A percentile compares a stretch with the other conserved stretches of the same genome.
Conservation (phyloP, 1,284 basidiomycete species). For the Farysia itapuensis region DNA sequence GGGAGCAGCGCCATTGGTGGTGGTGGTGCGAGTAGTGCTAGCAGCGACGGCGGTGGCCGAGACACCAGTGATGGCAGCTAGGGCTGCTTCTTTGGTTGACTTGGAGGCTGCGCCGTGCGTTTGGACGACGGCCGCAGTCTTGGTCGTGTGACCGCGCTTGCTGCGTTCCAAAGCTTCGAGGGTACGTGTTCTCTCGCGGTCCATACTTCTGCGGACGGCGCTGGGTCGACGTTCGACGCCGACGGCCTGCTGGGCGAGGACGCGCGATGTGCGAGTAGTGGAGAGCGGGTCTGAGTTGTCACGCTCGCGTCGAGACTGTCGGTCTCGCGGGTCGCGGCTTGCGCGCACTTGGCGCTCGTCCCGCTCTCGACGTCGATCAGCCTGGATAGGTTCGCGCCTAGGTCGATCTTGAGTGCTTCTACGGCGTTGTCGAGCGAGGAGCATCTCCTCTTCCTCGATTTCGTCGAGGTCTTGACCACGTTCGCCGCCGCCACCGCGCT, state of each 20-base stretch:
- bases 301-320: background rate
- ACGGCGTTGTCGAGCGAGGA: slow-evolving; percentile 13
- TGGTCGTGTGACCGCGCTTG: slow-evolving; percentile 5
- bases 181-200: slow-evolving; percentile 21
- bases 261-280: background rate
- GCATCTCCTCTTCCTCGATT: slow-evolving; percentile 38
- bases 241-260: background rate
- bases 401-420: slow-evolving; percentile 22
- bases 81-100: slow-evolving; percentile 10
- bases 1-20: background rate
- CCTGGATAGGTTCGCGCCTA: slow-evolving; percentile 17
- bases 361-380: slow-evolving; percentile 12
- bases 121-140: slow-evolving; percentile 9
- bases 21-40: slow-evolving; percentile 7
- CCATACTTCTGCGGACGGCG: slow-evolving; percentile 22
- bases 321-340: background rate
- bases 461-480: slow-evolving; percentile 19
- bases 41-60: slow-evolving; percentile 8
- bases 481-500: slow-evolving; percentile 16
- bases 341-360: background rate
- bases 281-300: background rate
- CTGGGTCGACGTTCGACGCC: slow-evolving; percentile 15
- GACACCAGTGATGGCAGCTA: slow-evolving; percentile 31
- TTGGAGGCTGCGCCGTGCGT: slow-evolving; percentile 9
- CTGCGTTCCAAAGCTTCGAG: slow-evolving; percentile 17